Conservation (phyloP, 208 protist species). For the Angomonas deanei region DNA sequence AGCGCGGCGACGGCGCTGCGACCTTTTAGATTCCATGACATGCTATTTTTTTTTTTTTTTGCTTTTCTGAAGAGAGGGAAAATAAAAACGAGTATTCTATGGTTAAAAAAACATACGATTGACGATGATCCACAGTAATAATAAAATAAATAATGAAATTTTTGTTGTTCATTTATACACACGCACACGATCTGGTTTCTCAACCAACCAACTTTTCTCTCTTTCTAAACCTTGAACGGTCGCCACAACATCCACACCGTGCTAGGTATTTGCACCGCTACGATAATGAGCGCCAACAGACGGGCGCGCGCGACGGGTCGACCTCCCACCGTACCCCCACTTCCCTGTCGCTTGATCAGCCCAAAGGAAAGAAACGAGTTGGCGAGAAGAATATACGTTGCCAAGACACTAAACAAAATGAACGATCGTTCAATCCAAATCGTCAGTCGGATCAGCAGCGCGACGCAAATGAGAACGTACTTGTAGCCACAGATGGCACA, state of each 20-base stretch:
- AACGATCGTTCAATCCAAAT: constrained; percentile 12
- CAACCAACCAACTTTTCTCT: no score
- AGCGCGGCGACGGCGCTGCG: constrained; percentile 43
- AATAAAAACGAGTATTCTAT: not conserved
- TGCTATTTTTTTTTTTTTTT: not conserved
- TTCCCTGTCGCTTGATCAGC: constrained; percentile 23
- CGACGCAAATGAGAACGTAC: constrained; percentile 61
- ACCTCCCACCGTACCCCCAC: constrained; percentile 19
- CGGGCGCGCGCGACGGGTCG: constrained; percentile 36
- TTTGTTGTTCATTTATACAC: no score
- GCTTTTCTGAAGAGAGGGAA: not conserved
- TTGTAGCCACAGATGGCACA: constrained; percentile 71
- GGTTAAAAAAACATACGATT: no score
- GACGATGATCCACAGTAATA: no score
- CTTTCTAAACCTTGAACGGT: no score
- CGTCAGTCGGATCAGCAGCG: constrained; percentile 33
- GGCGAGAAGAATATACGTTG: constrained; percentile 37
- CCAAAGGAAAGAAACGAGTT: constrained; percentile 44
- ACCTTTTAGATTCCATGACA: constrained; percentile 71
- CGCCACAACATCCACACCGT: constrained; percentile 50
- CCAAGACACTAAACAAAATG: constrained; percentile 17
- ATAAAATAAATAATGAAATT: no score
- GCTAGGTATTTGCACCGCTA: constrained; percentile 34
- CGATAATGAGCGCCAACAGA: constrained; percentile 39
- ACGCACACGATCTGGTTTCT: no score